phyloP scores from a whole-genome alignment of 2,329 filamentous ascomycete genomes.

The Paracamarosporium sp. region DNA sequence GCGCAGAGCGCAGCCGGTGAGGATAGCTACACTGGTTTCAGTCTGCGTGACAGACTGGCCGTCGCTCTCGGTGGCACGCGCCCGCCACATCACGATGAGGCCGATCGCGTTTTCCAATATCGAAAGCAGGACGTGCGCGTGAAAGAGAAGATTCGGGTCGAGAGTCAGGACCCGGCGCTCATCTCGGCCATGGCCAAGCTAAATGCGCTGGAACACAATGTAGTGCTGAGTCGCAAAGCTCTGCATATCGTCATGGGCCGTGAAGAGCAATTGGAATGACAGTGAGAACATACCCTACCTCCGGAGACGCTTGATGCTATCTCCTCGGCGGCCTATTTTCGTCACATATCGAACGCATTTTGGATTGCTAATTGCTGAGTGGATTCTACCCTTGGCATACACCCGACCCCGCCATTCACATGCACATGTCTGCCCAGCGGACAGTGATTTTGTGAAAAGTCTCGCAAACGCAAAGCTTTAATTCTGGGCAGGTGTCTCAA shows the following conservation, averaged over 20 bases:
- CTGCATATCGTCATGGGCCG: slow-evolving; percentile 80
- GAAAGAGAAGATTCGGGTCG: slow-evolving; percentile 86
- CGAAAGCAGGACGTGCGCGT: slow-evolving; percentile 77
- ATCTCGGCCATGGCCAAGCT: slow-evolving; percentile 86
- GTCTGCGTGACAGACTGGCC: slow-evolving; percentile 62
- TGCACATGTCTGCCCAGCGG: no score
- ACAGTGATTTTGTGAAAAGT: no score
- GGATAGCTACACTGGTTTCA: slow-evolving; percentile 53
- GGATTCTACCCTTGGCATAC: no score
- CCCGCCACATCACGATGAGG: slow-evolving; percentile 64
- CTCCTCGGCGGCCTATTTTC: background rate
- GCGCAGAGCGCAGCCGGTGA: slow-evolving; percentile 36
- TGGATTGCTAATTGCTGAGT: no score
- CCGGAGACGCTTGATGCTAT: background rate
- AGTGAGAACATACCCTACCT: no score
- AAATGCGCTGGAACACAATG: slow-evolving; percentile 75
- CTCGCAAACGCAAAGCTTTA: no score
- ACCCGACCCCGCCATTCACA: no score
- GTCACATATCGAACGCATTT: no score
- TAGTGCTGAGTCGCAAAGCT: slow-evolving; percentile 73
- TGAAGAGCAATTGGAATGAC: slow-evolving; percentile 48
- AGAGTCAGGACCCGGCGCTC: slow-evolving; percentile 86
- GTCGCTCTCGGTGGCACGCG: slow-evolving; percentile 53
- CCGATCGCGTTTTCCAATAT: slow-evolving; percentile 76
- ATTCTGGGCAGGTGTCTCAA: no score